Conservation (phyloP, 2,329 filamentous ascomycete genomes). For the Aspergillus udagawae region DNA sequence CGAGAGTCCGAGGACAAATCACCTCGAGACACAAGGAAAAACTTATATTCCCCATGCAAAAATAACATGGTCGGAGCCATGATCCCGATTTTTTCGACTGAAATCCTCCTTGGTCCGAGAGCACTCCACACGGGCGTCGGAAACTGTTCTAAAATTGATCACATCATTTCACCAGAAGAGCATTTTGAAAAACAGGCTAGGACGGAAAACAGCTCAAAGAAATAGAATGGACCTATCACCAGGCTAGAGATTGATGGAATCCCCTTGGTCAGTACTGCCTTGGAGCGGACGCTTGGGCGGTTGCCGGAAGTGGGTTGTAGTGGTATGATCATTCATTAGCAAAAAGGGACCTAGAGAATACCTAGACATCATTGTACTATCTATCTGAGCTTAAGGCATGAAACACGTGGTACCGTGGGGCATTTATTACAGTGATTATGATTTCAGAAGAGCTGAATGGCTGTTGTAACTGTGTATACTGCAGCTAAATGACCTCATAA, state of each 20-base stretch:
- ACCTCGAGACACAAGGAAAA: not conserved
- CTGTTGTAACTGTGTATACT: not conserved
- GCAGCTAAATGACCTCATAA: too few relatives aligned
- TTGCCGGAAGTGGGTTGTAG: not conserved
- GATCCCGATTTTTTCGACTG: not conserved
- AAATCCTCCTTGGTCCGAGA: not conserved
- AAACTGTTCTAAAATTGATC: not conserved
- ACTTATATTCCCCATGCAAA: not conserved
- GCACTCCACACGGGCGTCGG: not conserved
- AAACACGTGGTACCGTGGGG: constrained; percentile 11
- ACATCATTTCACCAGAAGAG: not conserved
- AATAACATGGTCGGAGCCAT: not conserved
- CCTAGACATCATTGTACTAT: not conserved
- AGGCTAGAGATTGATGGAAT: not conserved
- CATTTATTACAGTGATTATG: not conserved
- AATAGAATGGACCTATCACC: not conserved
- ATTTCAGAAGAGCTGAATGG: not conserved
- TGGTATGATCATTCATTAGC: constrained; percentile 6
- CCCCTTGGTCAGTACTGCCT: not conserved
- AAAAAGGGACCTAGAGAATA: not conserved
- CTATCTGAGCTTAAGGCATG: not conserved
- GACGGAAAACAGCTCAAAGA: not conserved
- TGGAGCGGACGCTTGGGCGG: not conserved
- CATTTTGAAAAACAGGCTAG: not conserved
- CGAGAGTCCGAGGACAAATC: not conserved